Base-by-base conservation (phyloP, 225 moss, liverwort and hornwort genomes). In the Thuidium tamariscinum region DNA sequence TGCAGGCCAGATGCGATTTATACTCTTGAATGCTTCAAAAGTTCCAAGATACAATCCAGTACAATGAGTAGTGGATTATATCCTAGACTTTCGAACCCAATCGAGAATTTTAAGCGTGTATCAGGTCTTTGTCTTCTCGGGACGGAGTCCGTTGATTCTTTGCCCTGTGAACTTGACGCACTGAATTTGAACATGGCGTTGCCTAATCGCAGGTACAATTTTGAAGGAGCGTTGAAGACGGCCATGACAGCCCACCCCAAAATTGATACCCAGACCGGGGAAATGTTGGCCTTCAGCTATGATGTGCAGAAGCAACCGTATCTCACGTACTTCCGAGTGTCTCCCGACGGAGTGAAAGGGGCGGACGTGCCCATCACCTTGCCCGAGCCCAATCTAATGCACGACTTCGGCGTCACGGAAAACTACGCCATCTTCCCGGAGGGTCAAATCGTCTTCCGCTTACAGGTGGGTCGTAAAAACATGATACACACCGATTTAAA, bases 231-330 rank as follows among this genome's bases (percentile, higher is more conserved):
- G 37, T 92, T 95, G 75, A 82, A 84, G 52, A 89, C 86, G 6
- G 75, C 94, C 32, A 97, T 97, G 97, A 97, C 95, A 22, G 95
- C 95, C 7, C 97, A 97, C 77, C 96, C 96, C 59, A 97, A 90
- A 74, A 84, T 97, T 27, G 95, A 97, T 61, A 91, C 93, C 3
- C 63, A 63, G 13, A 96, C 96, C 11, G 96, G 96, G 52, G 96
- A 96, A 48, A 86, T 97, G 86, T 92, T 90, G 74, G 87, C 91
- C 55, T 92, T 85, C 74, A 95, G 93, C 90, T 95, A 91, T 57
- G 92, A 96, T 82, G 85, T 94, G 5, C 48, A 87, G 66, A 87
- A 82, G 25, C 3, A 36, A 81, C 96, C 97, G 2, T 87, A 90
- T 70, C 94, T 97, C 39, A 91, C 85, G 13, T 95, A 92, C 88